These are phyloP conservation scores for Aspergillus pseudoglaucus DNA, from an alignment of 2,329 filamentous ascomycete species.

Conservation along the genomic window DNA sequence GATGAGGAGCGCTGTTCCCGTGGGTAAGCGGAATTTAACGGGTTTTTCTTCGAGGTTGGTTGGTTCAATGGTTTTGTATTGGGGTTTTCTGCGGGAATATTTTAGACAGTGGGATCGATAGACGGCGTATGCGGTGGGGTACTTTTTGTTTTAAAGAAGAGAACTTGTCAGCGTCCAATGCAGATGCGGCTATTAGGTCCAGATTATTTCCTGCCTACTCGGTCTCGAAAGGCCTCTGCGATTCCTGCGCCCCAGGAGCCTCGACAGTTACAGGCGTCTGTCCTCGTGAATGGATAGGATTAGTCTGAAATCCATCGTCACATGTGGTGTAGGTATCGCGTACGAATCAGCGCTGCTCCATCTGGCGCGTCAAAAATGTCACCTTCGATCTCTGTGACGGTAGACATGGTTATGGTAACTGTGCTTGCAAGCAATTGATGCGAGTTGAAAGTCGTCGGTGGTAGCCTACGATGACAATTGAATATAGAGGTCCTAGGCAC, in stretches of 20 bases:
- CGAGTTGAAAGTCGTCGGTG: too few relatives aligned
- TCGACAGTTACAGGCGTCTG: constrained; percentile 54
- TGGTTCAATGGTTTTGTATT: constrained; percentile 1
- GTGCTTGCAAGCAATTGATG: not conserved
- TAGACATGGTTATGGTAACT: constrained; percentile 4
- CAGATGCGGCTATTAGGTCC: not conserved
- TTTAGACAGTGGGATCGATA: constrained; percentile 46
- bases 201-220: constrained; percentile 13
- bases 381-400: constrained; percentile 32
- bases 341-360: constrained; percentile 47
- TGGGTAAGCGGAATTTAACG: constrained; percentile 18
- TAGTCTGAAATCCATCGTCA: not conserved
- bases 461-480: too few relatives aligned
- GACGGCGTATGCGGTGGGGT: constrained; percentile 44
- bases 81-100: not conserved
- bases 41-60: not conserved
- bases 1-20: constrained; percentile 50
- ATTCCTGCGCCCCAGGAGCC: constrained; percentile 56
- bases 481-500: too few relatives aligned
- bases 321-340: constrained; percentile 3
- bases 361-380: constrained; percentile 50
- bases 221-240: constrained; percentile 44
- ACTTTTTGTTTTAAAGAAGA: constrained; percentile 24
- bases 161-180: not conserved
- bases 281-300: not conserved